Base-by-base conservation (phyloP, 2,329 filamentous ascomycete genomes). In the Aspergillus terreus region DNA sequence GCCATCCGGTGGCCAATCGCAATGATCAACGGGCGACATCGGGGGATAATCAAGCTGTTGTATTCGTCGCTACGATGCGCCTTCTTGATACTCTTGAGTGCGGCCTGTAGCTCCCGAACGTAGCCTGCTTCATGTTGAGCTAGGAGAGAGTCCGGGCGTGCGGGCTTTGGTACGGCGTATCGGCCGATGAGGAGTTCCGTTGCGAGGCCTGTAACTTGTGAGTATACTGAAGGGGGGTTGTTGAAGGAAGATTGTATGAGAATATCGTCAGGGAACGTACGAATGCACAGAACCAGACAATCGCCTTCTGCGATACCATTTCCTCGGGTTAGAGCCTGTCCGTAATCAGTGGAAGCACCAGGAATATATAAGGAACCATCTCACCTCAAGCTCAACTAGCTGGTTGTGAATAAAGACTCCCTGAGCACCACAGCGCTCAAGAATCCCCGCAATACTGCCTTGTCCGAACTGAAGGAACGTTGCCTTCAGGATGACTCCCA, bases 1-100 rank as follows among this genome's bases (percentile, higher is more conserved):
- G 60, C 62, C 58, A 63, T 58, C 2, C 62, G 60, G 23, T 59
- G 50, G 0, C 58, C 62, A 5, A 63, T 58, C 1, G 62, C 58
- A 38, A 60, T 43, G n/a, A 63, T 36, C 9, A 64, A 32, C 1
- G 57, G 49, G 1, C 49, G 55, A 6, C 44, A 58, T 2, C 47
- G 52, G 1, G 61, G 59, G 4, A 64, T 52, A 7, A 64, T 56
- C 12, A 46, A n/a, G 9, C 50, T 46, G 44, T 61, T 61, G 12
- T 54, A 63, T 21, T 54, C 49, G 2, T 58, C 52, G 33, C 59
- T 57, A 60, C 59, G 7, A 17, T 46, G 11, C 30, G 49, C 2
- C 32, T 45, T 10, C 53, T 44, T 10, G 23, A 23, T 17, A 30
- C 27, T 5, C 17, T 14, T 1, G 2, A 50, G 44, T 3, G 5